These are phyloP conservation scores for Colletotrichum noveboracense DNA, from an alignment of 2,329 filamentous ascomycete genomes.

Conservation along the genomic window DNA sequence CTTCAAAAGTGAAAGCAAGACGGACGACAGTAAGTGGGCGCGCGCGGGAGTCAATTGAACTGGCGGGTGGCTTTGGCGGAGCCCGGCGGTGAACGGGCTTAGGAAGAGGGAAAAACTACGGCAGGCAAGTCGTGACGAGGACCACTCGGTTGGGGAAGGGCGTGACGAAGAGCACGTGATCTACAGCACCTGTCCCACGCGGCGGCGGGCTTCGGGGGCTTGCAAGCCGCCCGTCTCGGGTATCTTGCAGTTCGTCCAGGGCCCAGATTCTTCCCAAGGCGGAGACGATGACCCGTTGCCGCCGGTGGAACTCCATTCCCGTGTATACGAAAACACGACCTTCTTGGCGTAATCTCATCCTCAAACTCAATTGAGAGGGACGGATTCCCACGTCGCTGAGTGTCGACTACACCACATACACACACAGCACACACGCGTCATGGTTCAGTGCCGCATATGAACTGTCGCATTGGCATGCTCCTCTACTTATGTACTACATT, in stretches of 20 bases:
- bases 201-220: neutral
- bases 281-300: neutral
- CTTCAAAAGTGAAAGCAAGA: neutral
- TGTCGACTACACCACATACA: neutral
- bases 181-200: neutral
- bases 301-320: neutral
- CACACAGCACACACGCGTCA: neutral
- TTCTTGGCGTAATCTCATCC: neutral
- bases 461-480: constrained; percentile 4
- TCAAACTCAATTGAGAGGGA: rapidly evolving
- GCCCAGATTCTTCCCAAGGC: neutral
- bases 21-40: neutral
- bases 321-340: neutral
- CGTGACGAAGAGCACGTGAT: constrained; percentile 13
- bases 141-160: neutral
- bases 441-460: neutral
- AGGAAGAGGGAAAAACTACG: neutral
- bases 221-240: neutral
- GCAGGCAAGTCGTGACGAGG: constrained; percentile 14
- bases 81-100: neutral
- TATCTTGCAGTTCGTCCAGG: neutral
- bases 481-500: constrained; percentile 14
- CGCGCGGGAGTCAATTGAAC: neutral
- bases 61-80: neutral
- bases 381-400: neutral